phyloP scores from a whole-genome alignment of 2,329 filamentous ascomycete species.

The Colletotrichum godetiae region DNA sequence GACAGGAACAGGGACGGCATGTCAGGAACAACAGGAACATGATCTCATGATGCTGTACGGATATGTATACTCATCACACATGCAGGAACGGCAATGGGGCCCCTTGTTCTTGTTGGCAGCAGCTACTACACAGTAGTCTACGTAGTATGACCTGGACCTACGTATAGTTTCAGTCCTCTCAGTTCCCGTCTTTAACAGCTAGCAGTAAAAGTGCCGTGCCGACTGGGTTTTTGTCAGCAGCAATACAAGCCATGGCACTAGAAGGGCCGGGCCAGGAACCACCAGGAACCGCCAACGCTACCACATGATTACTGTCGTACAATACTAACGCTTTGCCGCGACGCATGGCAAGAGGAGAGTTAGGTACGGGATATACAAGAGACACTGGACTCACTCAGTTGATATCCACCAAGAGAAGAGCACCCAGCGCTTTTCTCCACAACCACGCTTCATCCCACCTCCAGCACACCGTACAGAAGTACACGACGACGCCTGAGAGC shows the following conservation, averaged over 20 bases:
- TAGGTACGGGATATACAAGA: neutral
- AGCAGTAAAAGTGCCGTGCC: constrained; percentile 1
- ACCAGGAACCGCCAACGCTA: neutral
- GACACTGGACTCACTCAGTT: neutral
- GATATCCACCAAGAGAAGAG: too few species aligned
- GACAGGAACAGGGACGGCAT: too few species aligned
- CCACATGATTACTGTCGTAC: neutral
- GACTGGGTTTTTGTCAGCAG: neutral
- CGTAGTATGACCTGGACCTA: too few species aligned
- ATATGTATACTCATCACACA: neutral
- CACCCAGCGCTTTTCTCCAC: neutral
- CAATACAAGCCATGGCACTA: neutral
- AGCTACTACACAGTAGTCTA: too few species aligned
- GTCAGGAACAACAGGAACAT: neutral
- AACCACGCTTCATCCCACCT: neutral
- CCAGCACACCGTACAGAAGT: neutral
- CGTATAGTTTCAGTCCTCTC: too few species aligned
- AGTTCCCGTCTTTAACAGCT: neutral
- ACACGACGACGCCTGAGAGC: neutral
- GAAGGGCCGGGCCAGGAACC: neutral
- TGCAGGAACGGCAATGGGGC: neutral
- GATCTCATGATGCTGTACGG: neutral
- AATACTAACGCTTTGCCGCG: neutral
- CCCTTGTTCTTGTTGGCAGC: too few species aligned
- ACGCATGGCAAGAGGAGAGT: neutral